Conservation (phyloP, 257 asterid species). For the Leptodermis oblonga region DNA sequence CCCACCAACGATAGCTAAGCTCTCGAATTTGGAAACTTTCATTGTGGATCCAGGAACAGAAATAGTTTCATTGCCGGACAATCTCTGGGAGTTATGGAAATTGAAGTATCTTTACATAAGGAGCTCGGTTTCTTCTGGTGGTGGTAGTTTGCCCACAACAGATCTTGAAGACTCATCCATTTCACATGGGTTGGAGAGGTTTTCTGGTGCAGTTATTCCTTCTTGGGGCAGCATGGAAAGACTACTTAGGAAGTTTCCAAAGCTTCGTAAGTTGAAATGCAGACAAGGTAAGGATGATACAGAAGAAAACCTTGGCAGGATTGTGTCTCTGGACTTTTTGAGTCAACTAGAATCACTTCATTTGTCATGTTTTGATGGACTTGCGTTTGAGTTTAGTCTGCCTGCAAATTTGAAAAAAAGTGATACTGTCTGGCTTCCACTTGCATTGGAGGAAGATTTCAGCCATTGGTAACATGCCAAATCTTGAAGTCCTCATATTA, state of each 20-base stretch:
- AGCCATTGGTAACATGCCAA: neutral
- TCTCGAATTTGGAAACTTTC: conserved; percentile 10
- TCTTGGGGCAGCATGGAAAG: neutral
- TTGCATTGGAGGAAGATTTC: neutral
- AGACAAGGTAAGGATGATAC: neutral
- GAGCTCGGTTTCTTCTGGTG: neutral
- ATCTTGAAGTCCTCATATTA: neutral
- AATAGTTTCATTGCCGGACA: neutral
- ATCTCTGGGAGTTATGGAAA: neutral
- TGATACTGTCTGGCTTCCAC: neutral
- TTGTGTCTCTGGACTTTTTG: neutral
- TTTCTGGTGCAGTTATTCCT: conserved; percentile 2
- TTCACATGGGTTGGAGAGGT: neutral
- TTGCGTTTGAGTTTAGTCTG: neutral
- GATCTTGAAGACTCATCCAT: neutral
- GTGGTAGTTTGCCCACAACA: neutral
- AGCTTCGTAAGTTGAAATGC: neutral
- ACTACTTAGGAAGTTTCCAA: neutral
- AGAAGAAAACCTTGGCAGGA: neutral
- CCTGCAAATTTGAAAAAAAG: neutral
- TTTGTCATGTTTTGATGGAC: neutral
- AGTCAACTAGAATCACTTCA: neutral
- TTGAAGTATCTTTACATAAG: neutral
- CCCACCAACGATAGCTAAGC: conserved; percentile 3
- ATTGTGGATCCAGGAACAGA: neutral